Percentiles rank a stretch among this genome's conserved stretches.
phyloP scores from a whole-genome alignment of 495 filamentous ascomycete species.

The Penicillium antarcticum region DNA sequence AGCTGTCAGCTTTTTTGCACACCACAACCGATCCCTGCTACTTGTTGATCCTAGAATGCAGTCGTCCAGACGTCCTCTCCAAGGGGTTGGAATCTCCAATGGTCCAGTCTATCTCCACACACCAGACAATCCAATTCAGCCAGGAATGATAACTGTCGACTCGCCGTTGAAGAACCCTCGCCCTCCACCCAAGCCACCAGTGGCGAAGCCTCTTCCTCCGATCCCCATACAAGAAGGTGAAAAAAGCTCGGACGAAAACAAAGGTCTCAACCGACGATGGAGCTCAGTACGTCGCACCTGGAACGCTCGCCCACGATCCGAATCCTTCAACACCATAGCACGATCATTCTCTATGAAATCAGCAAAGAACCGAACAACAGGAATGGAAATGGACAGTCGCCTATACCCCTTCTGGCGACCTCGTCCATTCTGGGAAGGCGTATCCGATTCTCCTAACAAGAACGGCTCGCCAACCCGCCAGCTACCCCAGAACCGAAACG shows the following conservation, averaged over 20 bases:
- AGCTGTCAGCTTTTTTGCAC: constrained; percentile 77
- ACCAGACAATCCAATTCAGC: constrained; percentile 38
- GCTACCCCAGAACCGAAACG: constrained; percentile 18
- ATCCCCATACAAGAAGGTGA: constrained; percentile 59
- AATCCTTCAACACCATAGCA: constrained; percentile 41
- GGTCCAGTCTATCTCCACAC: constrained; percentile 18
- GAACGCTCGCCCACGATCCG: constrained; percentile 54
- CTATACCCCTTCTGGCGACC: constrained; percentile 84
- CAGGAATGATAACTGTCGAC: constrained; percentile 51
- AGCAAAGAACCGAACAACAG: constrained; percentile 42
- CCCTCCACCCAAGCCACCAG: constrained; percentile 65
- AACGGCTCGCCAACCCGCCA: constrained; percentile 4
- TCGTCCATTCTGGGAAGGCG: constrained; percentile 65
- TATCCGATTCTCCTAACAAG: constrained; percentile 36
- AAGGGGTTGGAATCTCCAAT: constrained; percentile 18
- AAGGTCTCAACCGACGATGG: constrained; percentile 42
- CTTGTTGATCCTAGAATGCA: constrained; percentile 67
- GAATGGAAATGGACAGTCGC: constrained; percentile 47
- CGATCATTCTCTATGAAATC: constrained; percentile 45
- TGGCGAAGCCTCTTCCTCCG: constrained; percentile 70
- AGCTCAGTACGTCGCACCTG: constrained; percentile 58
- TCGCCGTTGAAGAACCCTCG: constrained; percentile 76
- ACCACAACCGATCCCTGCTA: constrained; percentile 80
- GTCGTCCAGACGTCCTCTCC: constrained; percentile 20
- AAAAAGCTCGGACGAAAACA: constrained; percentile 33